Evolutionary conservation across 805 yeast genomes (phyloP).

Genomic region (Candida dendrica): DNA sequence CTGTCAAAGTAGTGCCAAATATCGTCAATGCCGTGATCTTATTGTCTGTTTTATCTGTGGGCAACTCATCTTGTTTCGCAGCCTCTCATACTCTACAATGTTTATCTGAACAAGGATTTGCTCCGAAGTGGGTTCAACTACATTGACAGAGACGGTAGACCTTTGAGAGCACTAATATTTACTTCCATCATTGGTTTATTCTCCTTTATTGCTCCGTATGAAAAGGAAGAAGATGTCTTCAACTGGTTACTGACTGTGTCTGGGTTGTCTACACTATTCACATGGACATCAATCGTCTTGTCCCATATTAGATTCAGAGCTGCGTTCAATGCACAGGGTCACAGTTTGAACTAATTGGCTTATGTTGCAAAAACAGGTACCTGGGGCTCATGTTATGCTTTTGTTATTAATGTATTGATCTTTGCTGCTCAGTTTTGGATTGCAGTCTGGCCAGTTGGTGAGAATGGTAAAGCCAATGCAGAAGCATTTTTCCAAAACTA

Average conservation of each 20-base stretch:
- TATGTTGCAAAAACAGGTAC: slow-evolving; percentile 44
- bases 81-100: slow-evolving; percentile 64
- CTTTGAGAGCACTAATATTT: slow-evolving; percentile 42
- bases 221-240: slow-evolving; percentile 52
- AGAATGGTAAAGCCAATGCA: slow-evolving; percentile 28
- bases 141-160: slow-evolving; percentile 53
- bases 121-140: slow-evolving; percentile 46
- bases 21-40: slow-evolving; percentile 70
- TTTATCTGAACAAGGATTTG: slow-evolving; percentile 64
- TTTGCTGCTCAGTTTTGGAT: slow-evolving; percentile 60
- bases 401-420: slow-evolving; percentile 40
- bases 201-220: slow-evolving; percentile 61
- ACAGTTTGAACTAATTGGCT: slow-evolving; percentile 42
- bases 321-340: slow-evolving; percentile 50
- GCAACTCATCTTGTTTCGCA: slow-evolving; percentile 70
- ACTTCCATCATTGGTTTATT: slow-evolving; percentile 51
- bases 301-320: slow-evolving; percentile 52
- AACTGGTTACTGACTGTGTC: slow-evolving; percentile 59
- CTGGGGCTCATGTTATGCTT: slow-evolving; percentile 46
- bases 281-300: slow-evolving; percentile 54
- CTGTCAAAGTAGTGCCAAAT: slow-evolving; percentile 58
- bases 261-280: slow-evolving; percentile 54
- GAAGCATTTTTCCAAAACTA: slow-evolving; percentile 46
- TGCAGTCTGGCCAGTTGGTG: slow-evolving; percentile 52
- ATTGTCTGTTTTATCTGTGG: slow-evolving; percentile 68